Conservation (phyloP, 371 early-diverging fungal species). For the Apophysomyces sp. region DNA sequence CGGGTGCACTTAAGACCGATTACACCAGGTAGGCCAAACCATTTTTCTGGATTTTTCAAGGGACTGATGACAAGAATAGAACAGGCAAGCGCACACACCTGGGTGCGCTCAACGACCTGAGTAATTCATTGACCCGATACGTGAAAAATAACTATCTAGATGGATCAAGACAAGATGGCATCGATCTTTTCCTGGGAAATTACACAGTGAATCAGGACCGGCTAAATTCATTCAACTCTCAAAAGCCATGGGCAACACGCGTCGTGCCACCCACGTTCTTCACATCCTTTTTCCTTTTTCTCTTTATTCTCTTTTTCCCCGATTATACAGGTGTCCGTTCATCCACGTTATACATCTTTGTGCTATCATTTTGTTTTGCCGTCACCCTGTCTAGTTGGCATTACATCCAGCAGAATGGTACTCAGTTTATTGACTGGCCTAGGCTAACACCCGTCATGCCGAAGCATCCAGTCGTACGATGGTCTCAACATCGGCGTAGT, state of each 20-base stretch:
- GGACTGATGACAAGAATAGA: constrained; percentile 14
- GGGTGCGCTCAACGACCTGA: constrained; percentile 82
- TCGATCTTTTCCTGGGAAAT: constrained; percentile 77
- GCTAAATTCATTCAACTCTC: constrained; percentile 27
- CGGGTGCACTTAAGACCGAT: constrained; percentile 97
- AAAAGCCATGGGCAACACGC: constrained; percentile 10
- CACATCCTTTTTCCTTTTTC: constrained; percentile 22
- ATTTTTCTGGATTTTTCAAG: background rate
- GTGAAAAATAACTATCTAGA: constrained; percentile 92
- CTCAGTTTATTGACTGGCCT: constrained; percentile 48
- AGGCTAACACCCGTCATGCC: constrained; percentile 17
- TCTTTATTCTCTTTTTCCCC: constrained; percentile 24
- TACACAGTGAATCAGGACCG: constrained; percentile 48
- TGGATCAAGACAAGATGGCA: constrained; percentile 86
- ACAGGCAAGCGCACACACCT: constrained; percentile 81
- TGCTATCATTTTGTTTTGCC: constrained; percentile 37
- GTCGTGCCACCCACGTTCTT: constrained; percentile 26
- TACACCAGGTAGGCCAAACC: constrained; percentile 69
- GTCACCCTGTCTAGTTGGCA: constrained; percentile 24
- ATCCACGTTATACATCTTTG: constrained; percentile 22
- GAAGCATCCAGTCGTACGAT: background rate
- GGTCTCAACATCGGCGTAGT: constrained; percentile 14
- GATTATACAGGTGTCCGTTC: constrained; percentile 18
- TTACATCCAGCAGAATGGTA: constrained; percentile 38
- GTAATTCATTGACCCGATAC: constrained; percentile 83